These are phyloP conservation scores for Fraxinus platypoda DNA, from an alignment of 305 asterid species.

Conservation along the genomic window DNA sequence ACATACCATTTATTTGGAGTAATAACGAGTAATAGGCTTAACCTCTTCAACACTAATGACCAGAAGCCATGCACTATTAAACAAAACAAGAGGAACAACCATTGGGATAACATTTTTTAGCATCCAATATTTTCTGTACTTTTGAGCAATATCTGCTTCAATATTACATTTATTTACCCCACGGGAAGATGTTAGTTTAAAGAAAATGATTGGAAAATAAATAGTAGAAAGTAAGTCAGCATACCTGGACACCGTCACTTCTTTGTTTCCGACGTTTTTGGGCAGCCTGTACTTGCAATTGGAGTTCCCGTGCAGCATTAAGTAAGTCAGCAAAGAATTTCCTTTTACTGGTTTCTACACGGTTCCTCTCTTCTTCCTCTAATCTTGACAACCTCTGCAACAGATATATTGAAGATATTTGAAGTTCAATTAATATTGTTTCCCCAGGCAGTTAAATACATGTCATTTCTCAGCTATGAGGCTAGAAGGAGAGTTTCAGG, in stretches of 20 bases:
- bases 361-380: constrained; percentile 91
- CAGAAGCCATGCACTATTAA: constrained; percentile 1
- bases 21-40: background rate
- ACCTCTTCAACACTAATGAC: constrained; percentile 4
- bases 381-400: constrained; percentile 82
- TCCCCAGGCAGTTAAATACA: background rate
- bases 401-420: constrained; percentile 20
- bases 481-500: background rate
- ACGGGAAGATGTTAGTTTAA: constrained; percentile 17
- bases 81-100: constrained; percentile 9
- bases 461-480: constrained; percentile 10
- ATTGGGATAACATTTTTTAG: background rate
- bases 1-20: background rate
- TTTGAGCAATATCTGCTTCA: constrained; percentile 8
- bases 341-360: constrained; percentile 79
- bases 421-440: constrained; percentile 9
- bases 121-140: constrained; percentile 3
- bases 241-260: constrained; percentile 93
- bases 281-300: constrained; percentile 81
- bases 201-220: constrained; percentile 11
- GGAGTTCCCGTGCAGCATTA: constrained; percentile 92
- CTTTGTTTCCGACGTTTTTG: constrained; percentile 95
- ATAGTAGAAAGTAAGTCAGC: constrained; percentile 28
- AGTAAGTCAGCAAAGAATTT: constrained; percentile 88
- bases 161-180: constrained; percentile 5